phyloP scores from a whole-genome alignment of 2,329 filamentous ascomycete species.

The Alternaria hordeiaustralica region DNA sequence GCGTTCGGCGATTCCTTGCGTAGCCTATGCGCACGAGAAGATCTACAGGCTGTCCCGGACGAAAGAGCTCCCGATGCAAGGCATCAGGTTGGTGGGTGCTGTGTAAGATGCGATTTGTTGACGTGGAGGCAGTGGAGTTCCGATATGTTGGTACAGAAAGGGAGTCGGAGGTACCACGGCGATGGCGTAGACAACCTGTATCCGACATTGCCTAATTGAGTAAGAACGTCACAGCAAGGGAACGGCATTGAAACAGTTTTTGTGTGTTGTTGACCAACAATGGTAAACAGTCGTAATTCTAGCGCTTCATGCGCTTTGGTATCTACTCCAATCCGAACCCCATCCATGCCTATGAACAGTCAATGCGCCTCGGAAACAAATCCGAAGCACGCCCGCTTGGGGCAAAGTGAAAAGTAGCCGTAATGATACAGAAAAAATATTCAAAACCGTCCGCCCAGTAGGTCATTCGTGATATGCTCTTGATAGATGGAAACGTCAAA shows the following conservation, averaged over 20 bases:
- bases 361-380: background rate
- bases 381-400: conserved; percentile 1
- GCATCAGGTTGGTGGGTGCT: background rate
- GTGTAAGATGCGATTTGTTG: background rate
- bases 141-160: background rate
- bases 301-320: conserved; percentile 27
- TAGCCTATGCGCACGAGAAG: background rate
- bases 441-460: conserved; percentile 23
- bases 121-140: background rate
- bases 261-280: conserved; percentile 6
- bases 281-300: conserved; percentile 22
- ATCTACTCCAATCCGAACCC: conserved; percentile 21
- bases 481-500: conserved; percentile 12
- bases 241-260: background rate
- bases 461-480: conserved; percentile 27
- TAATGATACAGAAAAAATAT: conserved; percentile 24
- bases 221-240: background rate
- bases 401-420: conserved; percentile 15
- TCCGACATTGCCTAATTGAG: background rate
- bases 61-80: background rate
- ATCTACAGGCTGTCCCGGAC: background rate
- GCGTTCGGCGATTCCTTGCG: background rate
- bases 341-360: conserved; percentile 10
- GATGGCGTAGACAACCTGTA: background rate
- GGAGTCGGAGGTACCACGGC: background rate